Evolutionary conservation across 345 rosid genomes (phyloP).

Genomic region (Melaleuca quinquenervia): DNA sequence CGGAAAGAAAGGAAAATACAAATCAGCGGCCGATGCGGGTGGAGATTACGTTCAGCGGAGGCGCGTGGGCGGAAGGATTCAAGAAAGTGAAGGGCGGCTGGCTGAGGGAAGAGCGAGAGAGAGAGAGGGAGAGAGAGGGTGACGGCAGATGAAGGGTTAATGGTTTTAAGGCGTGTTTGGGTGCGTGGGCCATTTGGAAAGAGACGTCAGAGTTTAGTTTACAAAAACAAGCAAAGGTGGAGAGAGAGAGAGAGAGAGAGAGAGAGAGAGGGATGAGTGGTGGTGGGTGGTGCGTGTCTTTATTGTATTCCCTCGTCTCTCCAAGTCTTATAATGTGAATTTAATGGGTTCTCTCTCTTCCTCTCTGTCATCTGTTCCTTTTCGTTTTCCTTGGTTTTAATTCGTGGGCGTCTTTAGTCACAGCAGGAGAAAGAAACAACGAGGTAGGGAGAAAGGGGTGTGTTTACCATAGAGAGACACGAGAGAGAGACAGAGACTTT

Average conservation of each 20-base stretch:
- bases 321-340: background rate
- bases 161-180: background rate
- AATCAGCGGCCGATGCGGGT: background rate
- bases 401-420: background rate
- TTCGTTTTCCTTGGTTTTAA: background rate
- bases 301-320: background rate
- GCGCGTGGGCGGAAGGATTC: background rate
- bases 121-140: background rate
- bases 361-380: background rate
- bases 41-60: background rate
- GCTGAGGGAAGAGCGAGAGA: background rate
- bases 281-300: background rate
- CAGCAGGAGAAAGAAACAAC: background rate
- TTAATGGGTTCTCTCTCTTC: background rate
- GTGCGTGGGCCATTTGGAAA: background rate
- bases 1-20: background rate
- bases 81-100: constrained; percentile 27
- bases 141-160: background rate
- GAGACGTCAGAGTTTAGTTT: background rate
- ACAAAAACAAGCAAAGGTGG: background rate
- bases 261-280: background rate
- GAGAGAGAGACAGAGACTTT: background rate
- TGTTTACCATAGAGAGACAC: background rate
- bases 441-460: background rate
- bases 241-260: background rate